Conservation (phyloP, 148 eudicot genomes). For the Mesembryanthemum crystallinum region DNA sequence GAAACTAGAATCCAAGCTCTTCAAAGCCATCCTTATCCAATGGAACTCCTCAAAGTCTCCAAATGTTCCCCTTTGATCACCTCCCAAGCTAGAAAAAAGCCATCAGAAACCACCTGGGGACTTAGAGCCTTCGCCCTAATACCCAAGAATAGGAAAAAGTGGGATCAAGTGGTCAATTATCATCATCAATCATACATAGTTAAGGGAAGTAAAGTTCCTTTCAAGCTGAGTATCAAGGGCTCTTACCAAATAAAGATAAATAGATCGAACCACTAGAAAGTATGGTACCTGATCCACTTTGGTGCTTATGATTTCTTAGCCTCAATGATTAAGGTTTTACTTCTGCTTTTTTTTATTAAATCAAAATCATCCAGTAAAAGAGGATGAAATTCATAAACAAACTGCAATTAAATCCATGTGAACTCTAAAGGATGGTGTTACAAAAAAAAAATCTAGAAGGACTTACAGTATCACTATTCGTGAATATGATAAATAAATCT, state of each 20-base stretch:
- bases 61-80: no score
- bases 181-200: background rate
- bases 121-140: no score
- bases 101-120: no score
- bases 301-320: background rate
- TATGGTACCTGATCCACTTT: background rate
- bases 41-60: no score
- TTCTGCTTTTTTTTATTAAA: background rate
- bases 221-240: background rate
- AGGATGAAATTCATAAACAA: background rate
- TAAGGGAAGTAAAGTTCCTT: background rate
- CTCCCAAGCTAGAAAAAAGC: no score
- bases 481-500: no score
- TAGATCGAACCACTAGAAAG: background rate
- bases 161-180: no score
- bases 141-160: no score
- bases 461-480: no score
- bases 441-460: no score
- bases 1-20: no score
- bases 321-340: background rate
- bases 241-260: background rate
- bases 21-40: no score
- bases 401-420: background rate
- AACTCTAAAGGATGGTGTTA: background rate
- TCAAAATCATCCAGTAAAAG: background rate